These are phyloP conservation scores for Petrea volubilis DNA, from an alignment of 257 asterid species.

Conservation along the genomic window DNA sequence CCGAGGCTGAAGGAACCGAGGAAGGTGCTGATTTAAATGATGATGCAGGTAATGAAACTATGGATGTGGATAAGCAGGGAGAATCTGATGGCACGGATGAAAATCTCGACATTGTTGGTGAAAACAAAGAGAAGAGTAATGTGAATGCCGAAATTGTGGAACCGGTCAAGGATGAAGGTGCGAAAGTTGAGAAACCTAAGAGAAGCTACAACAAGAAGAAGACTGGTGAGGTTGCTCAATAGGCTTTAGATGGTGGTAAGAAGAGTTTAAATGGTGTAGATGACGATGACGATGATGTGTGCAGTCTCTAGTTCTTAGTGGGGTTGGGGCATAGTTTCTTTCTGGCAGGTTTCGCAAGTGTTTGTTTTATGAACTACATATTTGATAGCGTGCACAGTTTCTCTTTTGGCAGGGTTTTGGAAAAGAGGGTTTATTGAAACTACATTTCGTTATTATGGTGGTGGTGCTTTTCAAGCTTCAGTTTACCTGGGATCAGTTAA, in stretches of 20 bases:
- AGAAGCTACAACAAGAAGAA: conserved; percentile 13
- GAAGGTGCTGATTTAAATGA: conserved; percentile 13
- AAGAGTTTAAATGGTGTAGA: not conserved
- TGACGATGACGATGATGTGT: too few relatives aligned
- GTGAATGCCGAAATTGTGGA: conserved; percentile 29
- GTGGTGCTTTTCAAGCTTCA: not conserved
- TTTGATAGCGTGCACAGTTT: not conserved
- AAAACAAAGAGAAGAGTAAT: conserved; percentile 37
- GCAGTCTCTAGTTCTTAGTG: not conserved
- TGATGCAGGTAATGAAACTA: not conserved
- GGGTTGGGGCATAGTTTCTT: conserved; percentile 8
- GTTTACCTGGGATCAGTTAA: not conserved
- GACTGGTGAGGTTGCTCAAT: conserved; percentile 3
- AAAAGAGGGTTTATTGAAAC: too few relatives aligned
- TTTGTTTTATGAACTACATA: not conserved
- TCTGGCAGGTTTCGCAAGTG: not conserved
- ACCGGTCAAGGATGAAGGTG: conserved; percentile 33
- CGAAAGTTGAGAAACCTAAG: conserved; percentile 25
- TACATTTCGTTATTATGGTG: not conserved
- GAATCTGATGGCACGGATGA: conserved; percentile 28
- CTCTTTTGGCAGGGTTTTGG: not conserved
- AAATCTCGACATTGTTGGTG: conserved; percentile 24
- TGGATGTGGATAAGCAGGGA: conserved; percentile 24
- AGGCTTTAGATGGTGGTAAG: conserved; percentile 11
- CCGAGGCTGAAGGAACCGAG: conserved; percentile 18